Conservation (phyloP, 2,329 filamentous ascomycete species). For the Coniochaeta ligniaria region DNA sequence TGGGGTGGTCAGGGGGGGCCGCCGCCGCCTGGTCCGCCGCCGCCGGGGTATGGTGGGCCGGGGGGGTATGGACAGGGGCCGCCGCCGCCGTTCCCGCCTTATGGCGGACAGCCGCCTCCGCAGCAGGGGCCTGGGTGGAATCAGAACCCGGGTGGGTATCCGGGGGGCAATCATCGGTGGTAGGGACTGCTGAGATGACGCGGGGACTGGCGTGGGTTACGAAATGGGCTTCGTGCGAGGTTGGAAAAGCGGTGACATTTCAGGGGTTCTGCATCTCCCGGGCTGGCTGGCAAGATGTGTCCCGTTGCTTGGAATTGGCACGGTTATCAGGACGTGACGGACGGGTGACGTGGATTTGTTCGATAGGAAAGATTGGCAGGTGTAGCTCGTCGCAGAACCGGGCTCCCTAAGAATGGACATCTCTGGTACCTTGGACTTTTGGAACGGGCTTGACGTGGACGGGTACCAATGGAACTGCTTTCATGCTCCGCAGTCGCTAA, state of each 20-base stretch:
- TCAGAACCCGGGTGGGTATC: constrained; percentile 29
- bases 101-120: constrained; percentile 18
- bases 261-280: too few relatives aligned
- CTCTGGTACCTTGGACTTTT: too few relatives aligned
- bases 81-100: constrained; percentile 18
- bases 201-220: neutral
- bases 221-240: neutral
- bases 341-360: too few relatives aligned
- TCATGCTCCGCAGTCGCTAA: neutral
- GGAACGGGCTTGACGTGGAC: too few relatives aligned
- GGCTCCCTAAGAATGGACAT: too few relatives aligned
- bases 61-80: constrained; percentile 9
- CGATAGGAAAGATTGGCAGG: too few relatives aligned
- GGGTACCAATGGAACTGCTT: neutral
- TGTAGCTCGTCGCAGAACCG: too few relatives aligned
- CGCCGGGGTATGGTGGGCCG: constrained; percentile 9
- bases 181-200: constrained; percentile 12
- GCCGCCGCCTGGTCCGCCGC: constrained; percentile 12
- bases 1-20: constrained; percentile 9
- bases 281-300: too few relatives aligned
- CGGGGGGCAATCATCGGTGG: constrained; percentile 26
- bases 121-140: constrained; percentile 20
- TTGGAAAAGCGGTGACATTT: too few relatives aligned
- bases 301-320: too few relatives aligned
- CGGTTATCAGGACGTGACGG: too few relatives aligned